phyloP scores from a whole-genome alignment of 345 rosid species.

The Acer negundo region DNA sequence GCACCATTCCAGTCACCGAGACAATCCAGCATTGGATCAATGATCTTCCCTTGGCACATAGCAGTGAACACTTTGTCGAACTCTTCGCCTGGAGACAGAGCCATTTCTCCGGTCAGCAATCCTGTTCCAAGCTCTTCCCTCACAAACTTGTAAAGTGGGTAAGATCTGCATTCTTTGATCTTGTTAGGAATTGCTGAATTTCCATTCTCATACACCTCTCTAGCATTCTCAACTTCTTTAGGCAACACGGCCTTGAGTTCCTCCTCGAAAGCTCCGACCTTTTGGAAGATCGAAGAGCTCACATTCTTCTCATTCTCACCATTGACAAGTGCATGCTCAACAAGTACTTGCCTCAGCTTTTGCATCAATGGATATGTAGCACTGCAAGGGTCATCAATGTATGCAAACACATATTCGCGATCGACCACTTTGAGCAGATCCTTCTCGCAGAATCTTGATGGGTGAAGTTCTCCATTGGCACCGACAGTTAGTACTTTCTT shows the following conservation, averaged over 20 bases:
- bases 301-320: constrained; percentile 55
- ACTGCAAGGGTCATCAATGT: constrained; percentile 75
- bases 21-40: constrained; percentile 66
- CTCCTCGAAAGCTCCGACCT: constrained; percentile 59
- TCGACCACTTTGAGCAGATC: constrained; percentile 70
- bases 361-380: constrained; percentile 71
- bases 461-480: constrained; percentile 64
- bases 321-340: constrained; percentile 62
- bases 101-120: constrained; percentile 60
- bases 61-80: constrained; percentile 72
- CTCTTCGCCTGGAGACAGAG: constrained; percentile 69
- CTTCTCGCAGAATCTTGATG: constrained; percentile 71
- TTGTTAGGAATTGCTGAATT: constrained; percentile 47
- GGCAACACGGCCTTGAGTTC: constrained; percentile 61
- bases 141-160: constrained; percentile 68
- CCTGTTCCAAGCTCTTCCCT: constrained; percentile 59
- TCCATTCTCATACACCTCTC: constrained; percentile 50
- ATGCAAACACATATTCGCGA: constrained; percentile 59
- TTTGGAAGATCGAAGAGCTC: constrained; percentile 62
- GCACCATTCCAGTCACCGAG: constrained; percentile 74
- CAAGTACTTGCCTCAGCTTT: constrained; percentile 72
- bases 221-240: constrained; percentile 58
- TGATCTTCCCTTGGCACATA: constrained; percentile 66
- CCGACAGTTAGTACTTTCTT: constrained; percentile 57
- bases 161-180: constrained; percentile 73